Evolutionary conservation across 2,329 filamentous ascomycete genomes (phyloP), one percentile per base, ranked within the genome.

Genomic region (Coniosporium tulheliwenetii): DNA sequence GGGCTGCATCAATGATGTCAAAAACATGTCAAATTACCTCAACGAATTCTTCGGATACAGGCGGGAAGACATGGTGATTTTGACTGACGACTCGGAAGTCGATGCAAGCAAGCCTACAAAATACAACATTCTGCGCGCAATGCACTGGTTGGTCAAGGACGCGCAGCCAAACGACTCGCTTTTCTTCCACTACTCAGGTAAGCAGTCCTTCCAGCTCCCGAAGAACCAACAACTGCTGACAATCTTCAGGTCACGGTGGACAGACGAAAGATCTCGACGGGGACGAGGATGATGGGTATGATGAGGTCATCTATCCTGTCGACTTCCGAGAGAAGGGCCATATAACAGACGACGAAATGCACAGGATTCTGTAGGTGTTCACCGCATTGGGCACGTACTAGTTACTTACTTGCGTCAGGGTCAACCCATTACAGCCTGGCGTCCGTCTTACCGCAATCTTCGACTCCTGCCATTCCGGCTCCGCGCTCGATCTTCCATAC

Each of bases 71-170:
- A 96, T 96, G 89, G 89, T 96, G 14, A 79, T 91, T 46, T 71
- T 96, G 57, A 95, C 89, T 33, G 89, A 96, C 56, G 89, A 96
- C 58, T 87, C 95, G 65, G 85, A 94, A 59, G 94, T 94, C 52
- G 85, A 85, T 19, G 93, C 95, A 83, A 93, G 85, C 16, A 85
- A 94, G 64, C 89, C 89, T 8, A 94, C 86, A 5, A 95, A 95
- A 61, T 82, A 85, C 50, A 96, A 96, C 56, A 93, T 96, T 42
- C 62, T 96, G 32, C 76, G 89, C 40, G 89, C 89, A 29, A 96
- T 96, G 89, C 87, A 95, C 58, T 96, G 89, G 89, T 67, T 96
- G 14, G 85, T 95, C 43, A 94, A 94, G 63, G 87, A 94, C 55
- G 87, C 89, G 4, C 75, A 75, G 43, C 83, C 86, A 0, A 93